These are phyloP conservation scores for Geotrichum carabidarum DNA, from an alignment of 1,139 yeast genomes.

Conservation along the genomic window DNA sequence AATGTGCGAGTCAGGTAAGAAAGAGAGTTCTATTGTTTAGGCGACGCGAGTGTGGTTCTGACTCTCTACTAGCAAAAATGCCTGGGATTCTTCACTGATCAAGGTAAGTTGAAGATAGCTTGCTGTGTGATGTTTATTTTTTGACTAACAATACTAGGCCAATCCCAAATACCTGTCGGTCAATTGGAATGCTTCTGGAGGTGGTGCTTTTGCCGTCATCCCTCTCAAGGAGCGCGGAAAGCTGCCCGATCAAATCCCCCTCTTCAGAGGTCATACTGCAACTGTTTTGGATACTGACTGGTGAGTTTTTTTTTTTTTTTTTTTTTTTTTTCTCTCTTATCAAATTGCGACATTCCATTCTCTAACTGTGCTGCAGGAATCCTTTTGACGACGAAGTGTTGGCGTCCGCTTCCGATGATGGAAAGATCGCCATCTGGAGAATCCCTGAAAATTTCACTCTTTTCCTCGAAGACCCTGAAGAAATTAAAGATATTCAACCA, in stretches of 20 bases:
- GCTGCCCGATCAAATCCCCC: slow-evolving; percentile 86
- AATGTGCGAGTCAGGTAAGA: slow-evolving; percentile 51
- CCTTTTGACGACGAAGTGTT: slow-evolving; percentile 76
- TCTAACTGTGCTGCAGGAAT: slow-evolving; percentile 37
- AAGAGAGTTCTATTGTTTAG: slow-evolving; percentile 14
- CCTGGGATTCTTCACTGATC: slow-evolving; percentile 91
- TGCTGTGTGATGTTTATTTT: not conserved
- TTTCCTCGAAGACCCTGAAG: slow-evolving; percentile 55
- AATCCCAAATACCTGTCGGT: slow-evolving; percentile 83
- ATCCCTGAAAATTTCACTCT: slow-evolving; percentile 62
- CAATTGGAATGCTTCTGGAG: slow-evolving; percentile 93
- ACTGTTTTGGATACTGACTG: slow-evolving; percentile 91
- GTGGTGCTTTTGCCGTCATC: slow-evolving; percentile 93
- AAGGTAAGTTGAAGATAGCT: slow-evolving; percentile 39
- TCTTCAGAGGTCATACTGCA: slow-evolving; percentile 93
- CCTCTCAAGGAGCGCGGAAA: slow-evolving; percentile 87
- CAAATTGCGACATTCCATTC: slow-evolving; percentile 21
- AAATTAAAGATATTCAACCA: slow-evolving; percentile 68
- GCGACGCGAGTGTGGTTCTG: not conserved
- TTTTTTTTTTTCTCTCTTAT: not conserved
- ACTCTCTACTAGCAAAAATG: slow-evolving; percentile 59
- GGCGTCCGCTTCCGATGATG: slow-evolving; percentile 89
- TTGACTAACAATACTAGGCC: slow-evolving; percentile 49
- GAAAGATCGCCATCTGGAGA: slow-evolving; percentile 79
- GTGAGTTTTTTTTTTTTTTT: slow-evolving; percentile 20